These are phyloP conservation scores for Kwoniella mangroviensis DNA, from an alignment of 768 basidiomycete species.

Conservation along the genomic window DNA sequence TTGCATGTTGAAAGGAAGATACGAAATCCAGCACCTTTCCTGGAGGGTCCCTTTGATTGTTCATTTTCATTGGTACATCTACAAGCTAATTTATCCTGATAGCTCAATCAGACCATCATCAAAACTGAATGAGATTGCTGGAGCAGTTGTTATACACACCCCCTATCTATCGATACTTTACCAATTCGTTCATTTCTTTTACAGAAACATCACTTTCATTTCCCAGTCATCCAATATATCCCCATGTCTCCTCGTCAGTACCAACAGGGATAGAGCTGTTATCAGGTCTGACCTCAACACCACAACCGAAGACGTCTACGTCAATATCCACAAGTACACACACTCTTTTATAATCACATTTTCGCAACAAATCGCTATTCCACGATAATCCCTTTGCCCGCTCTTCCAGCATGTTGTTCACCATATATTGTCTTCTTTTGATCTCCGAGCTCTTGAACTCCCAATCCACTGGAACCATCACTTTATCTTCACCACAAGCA, in stretches of 20 bases:
- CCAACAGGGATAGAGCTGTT: background rate
- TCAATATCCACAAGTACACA: background rate
- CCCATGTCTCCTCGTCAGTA: background rate
- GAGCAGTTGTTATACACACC: background rate
- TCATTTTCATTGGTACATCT: conserved; percentile 5
- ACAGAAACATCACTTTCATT: background rate
- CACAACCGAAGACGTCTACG: background rate
- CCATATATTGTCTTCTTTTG: background rate
- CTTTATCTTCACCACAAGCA: conserved; percentile 20
- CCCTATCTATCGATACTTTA: background rate
- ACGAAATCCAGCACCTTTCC: background rate
- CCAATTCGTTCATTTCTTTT: conserved; percentile 1
- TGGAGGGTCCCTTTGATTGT: conserved; percentile 1
- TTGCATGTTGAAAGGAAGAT: conserved; percentile 3
- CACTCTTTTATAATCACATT: conserved; percentile 5
- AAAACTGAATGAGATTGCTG: background rate
- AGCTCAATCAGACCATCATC: background rate
- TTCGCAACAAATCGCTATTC: background rate
- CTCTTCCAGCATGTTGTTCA: background rate
- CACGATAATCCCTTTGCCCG: background rate
- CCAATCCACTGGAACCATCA: conserved; percentile 31
- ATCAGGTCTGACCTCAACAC: too few species aligned
- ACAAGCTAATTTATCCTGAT: background rate
- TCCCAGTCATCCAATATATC: background rate
- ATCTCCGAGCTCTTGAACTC: conserved; percentile 4